phyloP scores from a whole-genome alignment of 805 yeast species.

The Ogataea paradorogensis region DNA sequence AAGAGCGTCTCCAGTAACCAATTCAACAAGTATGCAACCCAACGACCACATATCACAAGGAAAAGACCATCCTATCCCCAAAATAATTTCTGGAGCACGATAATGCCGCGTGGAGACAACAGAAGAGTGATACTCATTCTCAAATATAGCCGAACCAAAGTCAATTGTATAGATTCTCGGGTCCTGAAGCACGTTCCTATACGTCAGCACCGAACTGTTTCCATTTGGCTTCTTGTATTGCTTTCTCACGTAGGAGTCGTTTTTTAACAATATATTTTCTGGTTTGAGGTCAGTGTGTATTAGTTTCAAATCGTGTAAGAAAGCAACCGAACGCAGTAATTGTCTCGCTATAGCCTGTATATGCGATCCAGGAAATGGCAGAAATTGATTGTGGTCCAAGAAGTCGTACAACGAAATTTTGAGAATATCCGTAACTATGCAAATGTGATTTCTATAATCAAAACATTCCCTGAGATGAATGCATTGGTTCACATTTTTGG shows the following conservation, averaged over 20 bases:
- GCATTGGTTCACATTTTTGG: slow-evolving; percentile 66
- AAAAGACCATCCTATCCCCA: slow-evolving; percentile 95
- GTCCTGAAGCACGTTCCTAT: slow-evolving; percentile 54
- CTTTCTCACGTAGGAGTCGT: slow-evolving; percentile 44
- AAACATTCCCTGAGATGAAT: slow-evolving; percentile 85
- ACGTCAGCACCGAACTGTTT: slow-evolving; percentile 1
- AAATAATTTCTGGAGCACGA: slow-evolving; percentile 93
- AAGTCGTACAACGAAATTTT: slow-evolving; percentile 89
- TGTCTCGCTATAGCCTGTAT: slow-evolving; percentile 88
- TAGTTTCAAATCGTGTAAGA: slow-evolving; percentile 81
- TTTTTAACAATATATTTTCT: slow-evolving; percentile 77
- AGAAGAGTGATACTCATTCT: slow-evolving; percentile 89
- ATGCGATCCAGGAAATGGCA: slow-evolving; percentile 93
- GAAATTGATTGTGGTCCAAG: slow-evolving; percentile 74
- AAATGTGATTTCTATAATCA: slow-evolving; percentile 90
- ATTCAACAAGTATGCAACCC: slow-evolving; percentile 89
- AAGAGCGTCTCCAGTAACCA: slow-evolving; percentile 89
- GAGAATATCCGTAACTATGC: slow-evolving; percentile 85
- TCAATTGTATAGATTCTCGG: slow-evolving; percentile 89
- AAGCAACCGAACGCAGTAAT: slow-evolving; percentile 78
- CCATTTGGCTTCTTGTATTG: slow-evolving; percentile 30
- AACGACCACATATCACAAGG: slow-evolving; percentile 98
- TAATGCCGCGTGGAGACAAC: slow-evolving; percentile 95
- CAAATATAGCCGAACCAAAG: slow-evolving; percentile 94
- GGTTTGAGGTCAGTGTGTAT: slow-evolving; percentile 98